A percentile compares a stretch with the other conserved stretches of the same genome.
Conservation (phyloP, 2,329 filamentous ascomycete species). For the Ramularia collo-cygni region DNA sequence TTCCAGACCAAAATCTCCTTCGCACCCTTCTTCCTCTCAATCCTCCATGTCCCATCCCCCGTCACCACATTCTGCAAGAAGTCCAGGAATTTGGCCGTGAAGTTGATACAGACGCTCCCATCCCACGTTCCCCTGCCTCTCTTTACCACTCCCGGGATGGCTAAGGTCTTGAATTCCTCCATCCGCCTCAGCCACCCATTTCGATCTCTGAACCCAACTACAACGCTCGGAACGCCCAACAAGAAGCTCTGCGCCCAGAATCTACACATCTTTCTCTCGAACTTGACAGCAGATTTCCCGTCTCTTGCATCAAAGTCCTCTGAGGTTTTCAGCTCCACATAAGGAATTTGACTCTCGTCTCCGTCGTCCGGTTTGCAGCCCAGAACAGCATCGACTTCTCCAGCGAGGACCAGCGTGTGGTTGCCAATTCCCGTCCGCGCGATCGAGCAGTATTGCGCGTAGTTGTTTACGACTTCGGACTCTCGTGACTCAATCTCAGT, state of each 20-base stretch:
- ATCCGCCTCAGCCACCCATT: conserved; percentile 64
- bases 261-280: conserved; percentile 78
- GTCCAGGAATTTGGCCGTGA: conserved; percentile 68
- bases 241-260: conserved; percentile 97
- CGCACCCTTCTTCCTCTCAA: conserved; percentile 56
- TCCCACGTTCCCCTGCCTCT: conserved; percentile 70
- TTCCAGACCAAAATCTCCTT: conserved; percentile 33
- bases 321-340: conserved; percentile 93
- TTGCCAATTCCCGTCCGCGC: conserved; percentile 81
- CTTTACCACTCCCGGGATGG: conserved; percentile 70
- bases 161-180: conserved; percentile 72
- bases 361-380: conserved; percentile 53
- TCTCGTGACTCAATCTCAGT: conserved; percentile 74
- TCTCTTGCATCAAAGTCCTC: conserved; percentile 36
- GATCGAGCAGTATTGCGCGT: conserved; percentile 91
- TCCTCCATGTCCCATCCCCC: conserved; percentile 72
- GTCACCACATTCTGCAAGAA: conserved; percentile 43
- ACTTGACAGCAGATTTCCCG: conserved; percentile 63
- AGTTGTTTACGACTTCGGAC: conserved; percentile 69
- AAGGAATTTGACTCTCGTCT: conserved; percentile 60
- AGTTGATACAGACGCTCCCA: conserved; percentile 89
- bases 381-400: conserved; percentile 92
- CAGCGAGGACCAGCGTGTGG: conserved; percentile 69
- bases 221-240: conserved; percentile 82
- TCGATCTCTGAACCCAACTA: conserved; percentile 77